A percentile compares a stretch with the other conserved stretches of the same genome.
Evolutionary conservation across 1,284 basidiomycete genomes (phyloP).

Genomic region (Leccinum huronense): DNA sequence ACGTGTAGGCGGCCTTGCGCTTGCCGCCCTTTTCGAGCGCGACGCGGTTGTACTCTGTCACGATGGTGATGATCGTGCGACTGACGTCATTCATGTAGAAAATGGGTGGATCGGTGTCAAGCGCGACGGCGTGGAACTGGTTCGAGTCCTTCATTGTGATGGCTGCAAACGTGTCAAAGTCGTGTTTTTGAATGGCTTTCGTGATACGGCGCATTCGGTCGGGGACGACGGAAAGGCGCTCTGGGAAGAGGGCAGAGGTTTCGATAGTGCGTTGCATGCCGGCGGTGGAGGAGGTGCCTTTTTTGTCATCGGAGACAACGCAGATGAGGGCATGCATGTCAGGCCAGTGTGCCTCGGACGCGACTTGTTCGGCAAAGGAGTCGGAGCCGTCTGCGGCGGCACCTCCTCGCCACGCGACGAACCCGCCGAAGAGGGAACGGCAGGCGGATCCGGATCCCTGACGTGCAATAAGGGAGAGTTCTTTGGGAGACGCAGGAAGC

Average conservation of each 20-base stretch:
- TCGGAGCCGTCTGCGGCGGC: slow-evolving; percentile 70
- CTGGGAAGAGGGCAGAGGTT: slow-evolving; percentile 86
- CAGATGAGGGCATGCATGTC: slow-evolving; percentile 97
- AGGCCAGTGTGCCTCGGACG: slow-evolving; percentile 87
- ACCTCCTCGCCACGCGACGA: slow-evolving; percentile 87
- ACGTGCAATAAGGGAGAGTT: slow-evolving; percentile 91
- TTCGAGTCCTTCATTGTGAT: slow-evolving; percentile 98
- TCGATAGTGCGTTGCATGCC: slow-evolving; percentile 98
- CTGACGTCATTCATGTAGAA: slow-evolving; percentile 99
- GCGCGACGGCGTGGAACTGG: slow-evolving; percentile 96
- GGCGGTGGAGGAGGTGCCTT: slow-evolving; percentile 91
- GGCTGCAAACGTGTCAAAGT: slow-evolving; percentile 88
- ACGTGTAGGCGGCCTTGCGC: slow-evolving; percentile 92
- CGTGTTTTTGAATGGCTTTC: slow-evolving; percentile 72
- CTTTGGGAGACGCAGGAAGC: slow-evolving; percentile 68
- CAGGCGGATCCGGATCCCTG: slow-evolving; percentile 98
- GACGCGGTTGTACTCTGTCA: slow-evolving; percentile 94
- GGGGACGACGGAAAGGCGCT: slow-evolving; percentile 92
- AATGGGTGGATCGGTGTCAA: slow-evolving; percentile 97
- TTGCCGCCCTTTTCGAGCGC: slow-evolving; percentile 59
- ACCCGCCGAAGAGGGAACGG: slow-evolving; percentile 95
- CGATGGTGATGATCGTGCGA: slow-evolving; percentile 74
- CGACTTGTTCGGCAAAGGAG: slow-evolving; percentile 87
- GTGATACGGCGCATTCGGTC: slow-evolving; percentile 82
- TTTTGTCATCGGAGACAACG: slow-evolving; percentile 95